Conservation (phyloP, 2,329 filamentous ascomycete genomes). For the Talaromyces sp. region DNA sequence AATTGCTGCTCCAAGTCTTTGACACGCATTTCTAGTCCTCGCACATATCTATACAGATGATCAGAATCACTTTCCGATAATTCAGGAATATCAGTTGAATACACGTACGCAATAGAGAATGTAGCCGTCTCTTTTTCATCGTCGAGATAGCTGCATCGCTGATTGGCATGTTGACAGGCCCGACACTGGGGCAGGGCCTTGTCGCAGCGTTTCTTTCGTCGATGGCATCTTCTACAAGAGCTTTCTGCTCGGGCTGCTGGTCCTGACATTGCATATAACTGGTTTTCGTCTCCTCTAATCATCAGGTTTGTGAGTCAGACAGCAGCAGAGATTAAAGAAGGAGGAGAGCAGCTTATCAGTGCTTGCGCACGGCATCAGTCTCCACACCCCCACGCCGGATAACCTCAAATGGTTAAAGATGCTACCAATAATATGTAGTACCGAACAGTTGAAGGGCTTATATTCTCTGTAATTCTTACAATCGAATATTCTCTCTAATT, state of each 20-base stretch:
- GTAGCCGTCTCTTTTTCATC: constrained; percentile 7
- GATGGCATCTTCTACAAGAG: constrained; percentile 7
- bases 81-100: too few relatives aligned
- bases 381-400: constrained; percentile 3
- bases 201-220: constrained; percentile 9
- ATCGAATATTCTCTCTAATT: neutral
- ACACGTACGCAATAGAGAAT: constrained; percentile 6
- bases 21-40: constrained; percentile 5
- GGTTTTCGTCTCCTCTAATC: neutral
- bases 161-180: constrained; percentile 9
- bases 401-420: neutral
- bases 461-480: neutral
- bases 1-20: constrained; percentile 8
- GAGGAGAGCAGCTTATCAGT: neutral
- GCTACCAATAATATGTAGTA: too few relatives aligned
- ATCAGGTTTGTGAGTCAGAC: neutral
- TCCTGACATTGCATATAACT: neutral
- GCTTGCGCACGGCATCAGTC: neutral
- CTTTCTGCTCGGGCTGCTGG: constrained; percentile 6
- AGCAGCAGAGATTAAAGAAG: neutral
- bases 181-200: constrained; percentile 9
- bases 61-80: too few relatives aligned
- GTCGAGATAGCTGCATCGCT: constrained; percentile 9
- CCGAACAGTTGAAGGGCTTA: neutral
- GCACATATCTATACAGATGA: constrained; percentile 1